Percentiles rank a stretch among this genome's conserved stretches.
phyloP scores from a whole-genome alignment of 257 asterid species.

The Fraxinus americana region DNA sequence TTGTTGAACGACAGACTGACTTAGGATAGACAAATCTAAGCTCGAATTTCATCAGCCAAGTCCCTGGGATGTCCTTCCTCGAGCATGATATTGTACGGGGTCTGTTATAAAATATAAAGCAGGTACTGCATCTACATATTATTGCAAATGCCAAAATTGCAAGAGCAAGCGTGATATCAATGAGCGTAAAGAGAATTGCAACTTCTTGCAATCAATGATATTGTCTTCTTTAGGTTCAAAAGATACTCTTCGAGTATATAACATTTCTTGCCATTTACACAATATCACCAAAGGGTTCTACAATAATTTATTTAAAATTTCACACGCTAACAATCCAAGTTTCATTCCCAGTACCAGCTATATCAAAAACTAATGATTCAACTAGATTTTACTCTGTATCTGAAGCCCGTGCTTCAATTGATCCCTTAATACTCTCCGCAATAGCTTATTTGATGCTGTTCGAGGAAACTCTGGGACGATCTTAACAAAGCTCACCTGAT shows the following conservation, averaged over 20 bases:
- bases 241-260: not conserved
- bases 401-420: constrained; percentile 64
- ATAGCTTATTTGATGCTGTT: constrained; percentile 82
- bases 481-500: constrained; percentile 72
- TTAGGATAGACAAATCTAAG: too few species aligned
- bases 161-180: not conserved
- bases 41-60: too few species aligned
- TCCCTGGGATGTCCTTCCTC: too few species aligned
- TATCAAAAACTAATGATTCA: not conserved
- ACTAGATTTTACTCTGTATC: constrained; percentile 54
- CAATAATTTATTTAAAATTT: not conserved
- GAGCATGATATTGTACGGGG: not conserved
- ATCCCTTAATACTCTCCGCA: constrained; percentile 78
- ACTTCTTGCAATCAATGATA: not conserved
- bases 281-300: not conserved
- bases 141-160: too few species aligned
- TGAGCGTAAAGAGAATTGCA: not conserved
- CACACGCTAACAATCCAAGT: not conserved
- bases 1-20: not conserved
- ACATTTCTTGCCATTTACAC: not conserved
- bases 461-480: constrained; percentile 75
- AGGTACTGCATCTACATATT: not conserved
- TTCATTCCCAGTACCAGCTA: not conserved
- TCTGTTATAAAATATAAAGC: not conserved
- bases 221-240: not conserved